Conservation (phyloP, 106 monocot genomes). For the Triglochin maritima region DNA sequence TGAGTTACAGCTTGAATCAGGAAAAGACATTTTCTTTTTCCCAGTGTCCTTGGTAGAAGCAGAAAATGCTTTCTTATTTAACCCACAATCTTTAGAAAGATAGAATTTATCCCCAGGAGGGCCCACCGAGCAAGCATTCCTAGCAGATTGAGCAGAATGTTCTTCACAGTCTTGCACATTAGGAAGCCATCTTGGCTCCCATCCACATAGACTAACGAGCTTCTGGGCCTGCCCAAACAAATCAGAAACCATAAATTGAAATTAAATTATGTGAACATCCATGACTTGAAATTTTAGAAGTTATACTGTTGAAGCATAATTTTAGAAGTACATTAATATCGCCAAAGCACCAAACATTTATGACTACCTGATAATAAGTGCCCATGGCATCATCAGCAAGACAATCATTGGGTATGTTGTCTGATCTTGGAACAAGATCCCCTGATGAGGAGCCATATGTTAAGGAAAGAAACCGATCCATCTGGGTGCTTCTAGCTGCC, state of each 20-base stretch:
- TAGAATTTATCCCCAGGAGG: slow-evolving; percentile 27
- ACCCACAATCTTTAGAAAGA: slow-evolving; percentile 22
- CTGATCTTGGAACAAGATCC: slow-evolving; percentile 43
- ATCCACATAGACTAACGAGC: slow-evolving; percentile 92
- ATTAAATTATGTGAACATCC: slow-evolving; percentile 2
- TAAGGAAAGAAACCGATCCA: slow-evolving; percentile 63
- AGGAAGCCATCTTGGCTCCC: slow-evolving; percentile 98
- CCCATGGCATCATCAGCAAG: slow-evolving; percentile 38
- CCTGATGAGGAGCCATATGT: slow-evolving; percentile 37
- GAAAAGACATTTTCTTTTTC: slow-evolving; percentile 36
- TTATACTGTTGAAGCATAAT: background rate
- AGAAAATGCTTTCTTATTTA: slow-evolving; percentile 35
- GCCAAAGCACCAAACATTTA: background rate
- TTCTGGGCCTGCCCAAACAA: slow-evolving; percentile 55
- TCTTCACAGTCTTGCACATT: slow-evolving; percentile 96
- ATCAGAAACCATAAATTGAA: slow-evolving; percentile 3
- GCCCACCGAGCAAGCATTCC: slow-evolving; percentile 48
- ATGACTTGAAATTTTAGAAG: background rate
- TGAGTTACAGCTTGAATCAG: slow-evolving; percentile 38
- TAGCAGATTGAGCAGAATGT: slow-evolving; percentile 81
- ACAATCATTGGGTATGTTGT: slow-evolving; percentile 31
- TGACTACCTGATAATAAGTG: slow-evolving; percentile 44
- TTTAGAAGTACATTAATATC: background rate
- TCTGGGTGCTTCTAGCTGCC: slow-evolving; percentile 53
- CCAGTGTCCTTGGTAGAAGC: slow-evolving; percentile 37